Percentiles rank a stretch among this genome's conserved stretches.
phyloP scores from a whole-genome alignment of 2,329 filamentous ascomycete species.

The Chaetomiaceae sp. region DNA sequence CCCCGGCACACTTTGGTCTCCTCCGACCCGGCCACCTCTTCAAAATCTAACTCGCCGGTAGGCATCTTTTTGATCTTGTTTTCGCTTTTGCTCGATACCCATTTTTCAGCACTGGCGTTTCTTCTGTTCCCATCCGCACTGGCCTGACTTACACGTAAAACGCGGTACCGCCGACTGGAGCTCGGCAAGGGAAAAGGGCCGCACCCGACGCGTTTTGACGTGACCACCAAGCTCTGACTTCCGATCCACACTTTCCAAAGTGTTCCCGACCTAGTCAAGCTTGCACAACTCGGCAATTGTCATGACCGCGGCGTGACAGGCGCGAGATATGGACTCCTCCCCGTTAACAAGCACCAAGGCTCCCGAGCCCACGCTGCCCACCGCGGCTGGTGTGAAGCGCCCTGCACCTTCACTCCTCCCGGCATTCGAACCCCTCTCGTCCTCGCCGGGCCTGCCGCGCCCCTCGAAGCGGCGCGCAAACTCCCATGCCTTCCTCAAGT shows the following conservation, averaged over 20 bases:
- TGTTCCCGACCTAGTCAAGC: slow-evolving; percentile 5
- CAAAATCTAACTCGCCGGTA: slow-evolving; percentile 5
- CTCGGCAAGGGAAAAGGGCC: slow-evolving; percentile 7
- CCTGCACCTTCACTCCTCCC: slow-evolving; percentile 67
- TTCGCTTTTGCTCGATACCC: background rate
- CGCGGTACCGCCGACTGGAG: slow-evolving; percentile 11
- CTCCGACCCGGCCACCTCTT: slow-evolving; percentile 26
- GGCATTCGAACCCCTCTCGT: slow-evolving; percentile 75
- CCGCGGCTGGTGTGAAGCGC: slow-evolving; percentile 50
- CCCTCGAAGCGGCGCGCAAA: slow-evolving; percentile 63
- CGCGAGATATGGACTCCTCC: slow-evolving; percentile 39
- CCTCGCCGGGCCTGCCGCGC: slow-evolving; percentile 67
- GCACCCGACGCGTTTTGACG: slow-evolving; percentile 23
- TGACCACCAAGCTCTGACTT: slow-evolving; percentile 7
- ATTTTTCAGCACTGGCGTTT: background rate
- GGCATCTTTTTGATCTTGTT: slow-evolving; percentile 14
- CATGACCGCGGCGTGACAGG: slow-evolving; percentile 23
- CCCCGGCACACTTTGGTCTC: slow-evolving; percentile 24
- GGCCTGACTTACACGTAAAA: slow-evolving; percentile 17
- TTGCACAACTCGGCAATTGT: slow-evolving; percentile 5
- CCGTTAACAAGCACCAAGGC: slow-evolving; percentile 30
- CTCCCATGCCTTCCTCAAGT: slow-evolving; percentile 57
- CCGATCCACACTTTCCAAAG: slow-evolving; percentile 8
- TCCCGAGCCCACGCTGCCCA: slow-evolving; percentile 35
- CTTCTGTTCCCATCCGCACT: slow-evolving; percentile 3